Evolutionary conservation across 169 alveolate genomes (phyloP), one percentile per base, ranked within the genome.

Genomic region (Cryptosporidium canis): DNA sequence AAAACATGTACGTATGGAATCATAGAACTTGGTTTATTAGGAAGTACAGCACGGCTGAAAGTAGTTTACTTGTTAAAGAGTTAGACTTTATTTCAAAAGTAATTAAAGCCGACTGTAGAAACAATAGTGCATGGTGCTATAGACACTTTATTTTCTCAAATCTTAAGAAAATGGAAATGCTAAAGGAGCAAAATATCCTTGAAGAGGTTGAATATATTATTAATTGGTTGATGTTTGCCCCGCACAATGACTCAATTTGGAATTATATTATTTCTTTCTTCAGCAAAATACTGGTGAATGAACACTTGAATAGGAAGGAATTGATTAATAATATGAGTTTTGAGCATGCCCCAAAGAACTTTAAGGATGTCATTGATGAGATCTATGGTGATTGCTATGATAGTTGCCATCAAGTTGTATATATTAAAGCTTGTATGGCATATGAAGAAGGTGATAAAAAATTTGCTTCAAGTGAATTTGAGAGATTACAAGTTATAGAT

Each of bases 61-160:
- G 21, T 35, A 41, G 58, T 58, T 27, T 77, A 3, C 35, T 39
- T 21, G 0, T 33, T 24, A 77, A 39, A 41, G 87, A 77, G 58
- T 18, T 77, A 18, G 66, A 77, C 21, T 77, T 39, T 21, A 37
- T 48, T 4, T 37, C 87, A 24, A 21, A 27, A 21, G 9, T 77
- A 6, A 77, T 77, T 35, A 21, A 31, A n/a, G 71, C 39, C 2
- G 87, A 77, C 27, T 77, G 87, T 21, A 77, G 87, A 37, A 77
- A 77, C 29, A 77, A 77, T 55, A 77, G 87, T 58, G 87, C 72
- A 11, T 77, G 87, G 87, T 77, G 87, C 33, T 77, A 56, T 16
- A 77, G 87, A 58, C 33, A 77, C 39, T 77, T 63, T n/a, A 37
- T 77, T 8, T 56, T 56, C 33, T 27, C 31, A 12, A 39, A 47